These are phyloP conservation scores for Ganoderma sinense DNA, from an alignment of 1,284 basidiomycete species.

Conservation along the genomic window DNA sequence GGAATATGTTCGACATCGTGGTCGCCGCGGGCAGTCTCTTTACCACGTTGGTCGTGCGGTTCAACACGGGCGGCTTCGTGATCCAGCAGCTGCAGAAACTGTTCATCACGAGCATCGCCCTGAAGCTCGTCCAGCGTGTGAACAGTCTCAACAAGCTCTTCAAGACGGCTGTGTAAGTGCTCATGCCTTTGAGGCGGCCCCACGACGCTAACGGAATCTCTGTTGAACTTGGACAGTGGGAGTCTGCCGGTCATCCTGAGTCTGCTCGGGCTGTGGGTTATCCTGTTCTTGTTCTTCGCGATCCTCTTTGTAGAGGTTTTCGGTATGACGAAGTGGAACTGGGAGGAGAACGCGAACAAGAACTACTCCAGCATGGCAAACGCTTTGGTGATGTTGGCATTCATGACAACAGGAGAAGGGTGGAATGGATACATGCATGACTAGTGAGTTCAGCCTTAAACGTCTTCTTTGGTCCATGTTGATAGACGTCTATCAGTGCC, in stretches of 20 bases:
- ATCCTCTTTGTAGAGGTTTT: slow-evolving; percentile 95
- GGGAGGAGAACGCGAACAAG: slow-evolving; percentile 72
- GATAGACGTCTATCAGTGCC: slow-evolving; percentile 54
- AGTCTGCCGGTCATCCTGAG: slow-evolving; percentile 90
- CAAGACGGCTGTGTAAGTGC: slow-evolving; percentile 90
- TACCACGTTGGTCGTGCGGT: slow-evolving; percentile 83
- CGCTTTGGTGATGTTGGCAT: slow-evolving; percentile 86
- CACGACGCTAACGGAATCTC: neutral
- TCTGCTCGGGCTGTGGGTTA: slow-evolving; percentile 89
- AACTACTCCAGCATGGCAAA: slow-evolving; percentile 89
- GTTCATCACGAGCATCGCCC: slow-evolving; percentile 91
- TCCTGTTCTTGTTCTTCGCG: slow-evolving; percentile 92
- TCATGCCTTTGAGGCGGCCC: neutral
- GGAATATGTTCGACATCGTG: slow-evolving; percentile 92
- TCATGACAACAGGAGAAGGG: slow-evolving; percentile 84
- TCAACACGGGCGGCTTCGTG: slow-evolving; percentile 58
- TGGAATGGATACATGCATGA: slow-evolving; percentile 98
- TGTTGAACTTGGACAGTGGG: slow-evolving; percentile 56
- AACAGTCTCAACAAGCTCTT: slow-evolving; percentile 95
- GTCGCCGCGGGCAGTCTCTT: slow-evolving; percentile 86
- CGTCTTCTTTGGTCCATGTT: neutral
- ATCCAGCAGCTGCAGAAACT: slow-evolving; percentile 90
- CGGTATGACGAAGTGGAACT: slow-evolving; percentile 89
- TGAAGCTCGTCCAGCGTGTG: slow-evolving; percentile 94
- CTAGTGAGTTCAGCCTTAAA: slow-evolving; percentile 62